Percentiles rank a stretch among this genome's conserved stretches.
Conservation (phyloP, 257 asterid species). For the Solanum clarkiae region DNA sequence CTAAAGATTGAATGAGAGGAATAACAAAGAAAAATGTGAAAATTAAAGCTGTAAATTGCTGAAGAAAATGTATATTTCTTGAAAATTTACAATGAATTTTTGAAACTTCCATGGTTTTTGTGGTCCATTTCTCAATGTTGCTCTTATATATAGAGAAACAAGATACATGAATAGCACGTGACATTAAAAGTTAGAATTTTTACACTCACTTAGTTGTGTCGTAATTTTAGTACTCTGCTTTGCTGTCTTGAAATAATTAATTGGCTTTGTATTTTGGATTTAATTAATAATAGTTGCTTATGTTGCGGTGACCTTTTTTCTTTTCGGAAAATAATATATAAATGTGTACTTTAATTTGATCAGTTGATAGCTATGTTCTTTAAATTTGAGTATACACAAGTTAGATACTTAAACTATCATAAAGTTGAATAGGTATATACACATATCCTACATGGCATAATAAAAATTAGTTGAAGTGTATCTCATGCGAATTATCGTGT, state of each 20-base stretch:
- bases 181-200: background rate
- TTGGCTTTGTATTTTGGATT: background rate
- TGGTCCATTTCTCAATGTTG: background rate
- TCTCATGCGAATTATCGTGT: too few species aligned
- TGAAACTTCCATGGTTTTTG: conserved; percentile 14
- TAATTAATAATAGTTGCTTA: background rate
- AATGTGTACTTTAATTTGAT: background rate
- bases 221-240: background rate
- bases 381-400: background rate
- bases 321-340: background rate
- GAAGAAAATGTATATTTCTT: background rate
- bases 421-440: too few species aligned
- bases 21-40: conserved; percentile 10
- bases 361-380: rapidly evolving
- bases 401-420: rapidly evolving
- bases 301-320: background rate
- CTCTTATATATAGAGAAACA: background rate
- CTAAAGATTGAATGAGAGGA: conserved; percentile 14
- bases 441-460: background rate
- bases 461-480: background rate
- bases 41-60: background rate
- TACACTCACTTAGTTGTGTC: background rate
- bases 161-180: background rate
- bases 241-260: background rate
- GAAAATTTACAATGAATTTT: conserved; percentile 8